phyloP scores from a whole-genome alignment of 495 filamentous ascomycete genomes.

The Neurospora sp. region DNA sequence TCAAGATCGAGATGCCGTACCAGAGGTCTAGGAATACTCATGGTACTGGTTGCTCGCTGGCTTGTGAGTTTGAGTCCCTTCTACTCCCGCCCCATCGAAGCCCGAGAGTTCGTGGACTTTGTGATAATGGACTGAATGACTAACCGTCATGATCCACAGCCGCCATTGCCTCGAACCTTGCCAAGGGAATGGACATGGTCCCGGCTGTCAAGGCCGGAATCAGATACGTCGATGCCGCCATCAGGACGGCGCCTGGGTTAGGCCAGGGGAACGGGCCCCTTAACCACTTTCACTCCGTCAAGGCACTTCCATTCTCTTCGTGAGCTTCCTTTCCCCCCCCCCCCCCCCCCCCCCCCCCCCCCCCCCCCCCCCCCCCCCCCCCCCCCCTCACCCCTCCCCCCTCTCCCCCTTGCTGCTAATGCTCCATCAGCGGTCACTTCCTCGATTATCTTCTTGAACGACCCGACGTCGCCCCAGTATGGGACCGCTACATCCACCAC shows the following conservation, averaged over 20 bases:
- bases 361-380: no score
- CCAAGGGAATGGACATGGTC: conserved; percentile 45
- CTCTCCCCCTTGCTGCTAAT: not conserved
- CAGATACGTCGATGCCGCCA: conserved; percentile 74
- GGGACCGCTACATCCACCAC: conserved; percentile 67
- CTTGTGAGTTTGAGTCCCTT: conserved; percentile 48
- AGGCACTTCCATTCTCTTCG: conserved; percentile 72
- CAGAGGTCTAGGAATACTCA: conserved; percentile 72
- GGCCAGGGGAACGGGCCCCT: conserved; percentile 81
- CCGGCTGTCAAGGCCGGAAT: conserved; percentile 61
- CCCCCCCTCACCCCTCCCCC: no score
- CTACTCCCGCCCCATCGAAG: not conserved
- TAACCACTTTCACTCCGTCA: conserved; percentile 85
- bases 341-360: no score
- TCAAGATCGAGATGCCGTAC: conserved; percentile 57
- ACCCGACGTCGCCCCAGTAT: conserved; percentile 57
- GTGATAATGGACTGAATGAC: not conserved
- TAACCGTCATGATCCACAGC: conserved; percentile 32
- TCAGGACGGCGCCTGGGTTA: conserved; percentile 60
- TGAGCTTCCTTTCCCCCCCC: conserved; percentile 32
- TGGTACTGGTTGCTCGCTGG: conserved; percentile 90
- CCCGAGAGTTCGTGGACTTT: not conserved
- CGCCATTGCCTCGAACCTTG: conserved; percentile 81
- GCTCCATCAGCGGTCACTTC: conserved; percentile 54
- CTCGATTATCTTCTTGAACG: conserved; percentile 74